Conservation (phyloP, 805 yeast species). For the Hanseniaspora taiwanica region DNA sequence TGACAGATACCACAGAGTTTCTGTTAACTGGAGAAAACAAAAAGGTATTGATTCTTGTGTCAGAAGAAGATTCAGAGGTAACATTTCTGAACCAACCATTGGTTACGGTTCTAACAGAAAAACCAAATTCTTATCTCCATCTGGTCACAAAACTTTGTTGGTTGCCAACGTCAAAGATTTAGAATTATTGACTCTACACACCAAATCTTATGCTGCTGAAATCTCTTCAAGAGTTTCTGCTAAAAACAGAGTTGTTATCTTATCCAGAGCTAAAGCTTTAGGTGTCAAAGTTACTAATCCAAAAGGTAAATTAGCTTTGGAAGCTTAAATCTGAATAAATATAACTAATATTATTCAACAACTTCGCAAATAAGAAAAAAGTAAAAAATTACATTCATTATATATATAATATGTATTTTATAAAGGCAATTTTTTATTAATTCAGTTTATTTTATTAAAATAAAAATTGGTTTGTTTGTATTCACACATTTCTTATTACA, state of each 20-base stretch:
- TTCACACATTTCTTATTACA: no score
- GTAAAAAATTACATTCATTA: no score
- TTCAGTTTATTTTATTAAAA: no score
- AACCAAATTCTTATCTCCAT: conserved; percentile 90
- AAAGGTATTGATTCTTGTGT: conserved; percentile 99
- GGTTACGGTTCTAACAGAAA: conserved; percentile 99
- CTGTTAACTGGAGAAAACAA: conserved; percentile 99
- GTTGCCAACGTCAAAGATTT: conserved; percentile 88
- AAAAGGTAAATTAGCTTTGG: conserved; percentile 94
- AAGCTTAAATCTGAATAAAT: conserved; percentile 52
- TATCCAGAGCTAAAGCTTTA: conserved; percentile 94
- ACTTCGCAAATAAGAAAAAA: conserved; percentile 2
- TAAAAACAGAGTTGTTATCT: conserved; percentile 92
- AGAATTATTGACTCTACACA: conserved; percentile 91
- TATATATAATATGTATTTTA: no score
- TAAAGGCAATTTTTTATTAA: no score
- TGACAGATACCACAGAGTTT: conserved; percentile 97
- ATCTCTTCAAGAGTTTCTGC: conserved; percentile 98
- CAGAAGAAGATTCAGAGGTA: conserved; percentile 99
- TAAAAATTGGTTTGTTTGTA: no score
- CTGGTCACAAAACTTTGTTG: conserved; percentile 95
- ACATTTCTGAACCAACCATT: conserved; percentile 96
- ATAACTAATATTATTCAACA: background rate
- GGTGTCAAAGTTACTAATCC: conserved; percentile 99
- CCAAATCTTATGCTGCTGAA: conserved; percentile 99